Evolutionary conservation across 192 early-diverging fungal species (phyloP), one percentile per base, ranked within the genome.

Genomic region (Rhizophlyctis rosea): DNA sequence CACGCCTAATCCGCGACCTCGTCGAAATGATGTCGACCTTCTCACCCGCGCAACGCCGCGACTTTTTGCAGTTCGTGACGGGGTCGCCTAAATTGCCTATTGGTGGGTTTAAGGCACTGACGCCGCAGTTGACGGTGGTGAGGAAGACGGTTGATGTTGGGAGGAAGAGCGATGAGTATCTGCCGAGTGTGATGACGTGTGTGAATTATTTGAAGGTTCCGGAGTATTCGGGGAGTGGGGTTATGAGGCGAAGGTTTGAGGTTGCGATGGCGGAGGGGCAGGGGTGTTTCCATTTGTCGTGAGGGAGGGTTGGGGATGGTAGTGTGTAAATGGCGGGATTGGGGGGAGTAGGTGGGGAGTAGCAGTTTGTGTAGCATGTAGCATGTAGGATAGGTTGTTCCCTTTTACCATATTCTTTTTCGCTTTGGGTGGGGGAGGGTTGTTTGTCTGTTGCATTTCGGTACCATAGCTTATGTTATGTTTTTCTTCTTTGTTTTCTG

Each of bases 121-220:
- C 73, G 3, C 95, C 95, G 36, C 75, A 84, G n/a, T 76, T 97
- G 50, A 95, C 89, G 0, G 88, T 97, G 16, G 93, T 95, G 1
- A 79, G 89, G 64, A 96, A 95, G 70, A 79, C 75, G 4, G 79
- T 76, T 36, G 88, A 76, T 9, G 39, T 33, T 2, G 48, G 14
- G 3, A 21, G 30, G 11, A 57, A 47, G 49, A 52, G 88, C 0
- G 91, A 96, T 65, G 86, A 87, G 39, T 93, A 87, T 56, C 67
- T 98, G 67, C 95, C 95, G 23, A 89, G 85, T 25, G 95, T 98
- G 27, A 98, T 98, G 95, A 98, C 95, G 3, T 98, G 95, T 68
- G 91, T 84, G 50, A 95, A 98, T 64, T 92, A 92, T 62, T 79
- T 98, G 50, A 98, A 98, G 71, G 78, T 98, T 64, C 95, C 95